A percentile compares a stretch with the other conserved stretches of the same genome.
Conservation (phyloP, 2,329 filamentous ascomycete species). For the Paraconiothyrium sp. region DNA sequence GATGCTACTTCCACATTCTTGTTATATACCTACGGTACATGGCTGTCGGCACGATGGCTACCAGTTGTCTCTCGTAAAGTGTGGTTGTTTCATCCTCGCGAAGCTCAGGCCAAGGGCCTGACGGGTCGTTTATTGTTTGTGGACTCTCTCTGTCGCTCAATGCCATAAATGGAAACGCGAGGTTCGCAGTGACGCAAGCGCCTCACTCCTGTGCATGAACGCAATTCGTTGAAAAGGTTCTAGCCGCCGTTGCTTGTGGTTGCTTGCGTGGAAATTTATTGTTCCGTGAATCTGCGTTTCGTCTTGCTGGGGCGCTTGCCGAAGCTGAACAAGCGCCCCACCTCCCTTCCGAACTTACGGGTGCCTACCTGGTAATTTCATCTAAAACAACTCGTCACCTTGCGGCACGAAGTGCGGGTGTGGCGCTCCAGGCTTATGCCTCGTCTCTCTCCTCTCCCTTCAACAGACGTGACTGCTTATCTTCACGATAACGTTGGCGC, state of each 20-base stretch:
- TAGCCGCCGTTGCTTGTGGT: slow-evolving; percentile 5
- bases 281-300: slow-evolving; percentile 9
- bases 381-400: neutral
- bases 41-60: neutral
- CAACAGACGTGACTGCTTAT: neutral
- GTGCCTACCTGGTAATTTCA: too few relatives aligned
- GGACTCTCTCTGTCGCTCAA: slow-evolving; percentile 3
- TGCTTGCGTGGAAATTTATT: slow-evolving; percentile 1
- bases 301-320: slow-evolving; percentile 9
- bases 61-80: slow-evolving; percentile 2
- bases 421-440: neutral
- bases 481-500: neutral
- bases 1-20: neutral
- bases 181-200: slow-evolving; percentile 6
- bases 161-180: neutral
- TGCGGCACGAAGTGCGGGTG: neutral
- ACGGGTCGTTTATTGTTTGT: slow-evolving; percentile 9
- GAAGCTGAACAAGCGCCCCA: slow-evolving; percentile 1
- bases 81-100: slow-evolving; percentile 3
- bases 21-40: slow-evolving; percentile 5
- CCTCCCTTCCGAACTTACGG: too few relatives aligned
- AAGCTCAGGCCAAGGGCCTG: neutral
- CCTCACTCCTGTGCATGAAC: neutral
- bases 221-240: neutral
- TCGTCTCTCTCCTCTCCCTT: neutral